Evolutionary conservation across 2,329 filamentous ascomycete species (phyloP).

Genomic region (Microcyclospora tardicrescens): DNA sequence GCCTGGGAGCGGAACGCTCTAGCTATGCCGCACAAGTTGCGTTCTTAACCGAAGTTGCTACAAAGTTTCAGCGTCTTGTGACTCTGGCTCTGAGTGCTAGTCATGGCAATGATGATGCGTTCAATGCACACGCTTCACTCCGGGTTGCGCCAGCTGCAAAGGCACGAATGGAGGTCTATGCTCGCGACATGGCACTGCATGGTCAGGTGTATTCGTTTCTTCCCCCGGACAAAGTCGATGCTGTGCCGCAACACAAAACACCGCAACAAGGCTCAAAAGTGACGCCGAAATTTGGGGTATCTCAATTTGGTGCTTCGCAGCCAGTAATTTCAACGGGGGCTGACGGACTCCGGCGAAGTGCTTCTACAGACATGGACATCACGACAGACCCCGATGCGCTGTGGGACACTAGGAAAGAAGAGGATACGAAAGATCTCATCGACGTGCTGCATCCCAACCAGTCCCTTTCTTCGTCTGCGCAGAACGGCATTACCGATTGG

Average conservation of each 20-base stretch:
- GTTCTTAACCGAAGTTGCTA: constrained; percentile 34
- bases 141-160: constrained; percentile 24
- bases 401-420: constrained; percentile 2
- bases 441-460: constrained; percentile 1
- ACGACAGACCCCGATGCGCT: neutral
- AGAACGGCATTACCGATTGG: constrained; percentile 2
- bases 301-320: neutral
- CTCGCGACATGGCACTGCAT: constrained; percentile 11
- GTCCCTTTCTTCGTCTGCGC: neutral
- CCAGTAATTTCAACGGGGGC: neutral
- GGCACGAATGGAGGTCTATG: constrained; percentile 16
- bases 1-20: constrained; percentile 37
- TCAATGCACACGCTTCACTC: constrained; percentile 21
- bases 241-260: neutral
- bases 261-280: neutral
- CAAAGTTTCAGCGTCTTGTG: constrained; percentile 26
- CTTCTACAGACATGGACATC: neutral
- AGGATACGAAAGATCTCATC: constrained; percentile 1
- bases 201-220: constrained; percentile 19
- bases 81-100: constrained; percentile 23
- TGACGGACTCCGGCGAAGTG: too few relatives aligned
- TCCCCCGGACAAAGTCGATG: constrained; percentile 2
- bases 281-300: too few relatives aligned
- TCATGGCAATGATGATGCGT: constrained; percentile 25
- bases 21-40: constrained; percentile 35